A percentile compares a stretch with the other conserved stretches of the same genome.
These are phyloP conservation scores for Eutrema japonicum DNA, from an alignment of 345 rosid genomes.

Conservation along the genomic window DNA sequence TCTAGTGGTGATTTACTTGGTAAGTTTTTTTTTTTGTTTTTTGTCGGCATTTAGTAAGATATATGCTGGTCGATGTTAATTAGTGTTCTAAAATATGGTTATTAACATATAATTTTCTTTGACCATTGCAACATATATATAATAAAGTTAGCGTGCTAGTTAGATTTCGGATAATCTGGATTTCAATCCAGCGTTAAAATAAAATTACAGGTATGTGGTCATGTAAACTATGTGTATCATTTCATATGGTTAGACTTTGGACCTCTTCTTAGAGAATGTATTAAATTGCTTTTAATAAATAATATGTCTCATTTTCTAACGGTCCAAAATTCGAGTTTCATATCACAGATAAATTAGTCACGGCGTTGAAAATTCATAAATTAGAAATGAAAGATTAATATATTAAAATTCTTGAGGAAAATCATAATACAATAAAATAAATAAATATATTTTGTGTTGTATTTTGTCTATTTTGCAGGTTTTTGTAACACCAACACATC, in stretches of 20 bases:
- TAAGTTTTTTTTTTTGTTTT: too few species aligned
- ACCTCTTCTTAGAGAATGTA: conserved; percentile 33
- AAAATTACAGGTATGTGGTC: conserved; percentile 1
- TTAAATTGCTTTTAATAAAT: conserved; percentile 1
- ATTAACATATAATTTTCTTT: not conserved
- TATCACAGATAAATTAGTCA: conserved; percentile 33
- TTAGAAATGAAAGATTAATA: conserved; percentile 3
- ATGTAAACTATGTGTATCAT: conserved; percentile 27
- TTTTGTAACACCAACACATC: conserved; percentile 77
- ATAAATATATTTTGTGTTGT: conserved; percentile 7
- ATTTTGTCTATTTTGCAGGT: conserved; percentile 51
- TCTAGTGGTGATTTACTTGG: too few species aligned
- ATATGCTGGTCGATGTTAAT: not conserved
- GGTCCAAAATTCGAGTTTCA: conserved; percentile 33
- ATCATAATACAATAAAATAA: not conserved
- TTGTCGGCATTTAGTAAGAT: too few species aligned
- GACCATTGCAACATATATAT: not conserved
- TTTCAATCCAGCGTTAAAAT: not conserved
- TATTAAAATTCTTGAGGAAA: conserved; percentile 8
- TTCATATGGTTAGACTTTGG: conserved; percentile 32
- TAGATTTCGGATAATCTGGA: not conserved
- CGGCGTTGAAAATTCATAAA: conserved; percentile 36
- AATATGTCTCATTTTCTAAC: conserved; percentile 29
- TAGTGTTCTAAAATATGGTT: conserved; percentile 9
- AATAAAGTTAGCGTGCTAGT: not conserved